Conservation (phyloP, 768 basidiomycete species). For the Russula compacta region DNA sequence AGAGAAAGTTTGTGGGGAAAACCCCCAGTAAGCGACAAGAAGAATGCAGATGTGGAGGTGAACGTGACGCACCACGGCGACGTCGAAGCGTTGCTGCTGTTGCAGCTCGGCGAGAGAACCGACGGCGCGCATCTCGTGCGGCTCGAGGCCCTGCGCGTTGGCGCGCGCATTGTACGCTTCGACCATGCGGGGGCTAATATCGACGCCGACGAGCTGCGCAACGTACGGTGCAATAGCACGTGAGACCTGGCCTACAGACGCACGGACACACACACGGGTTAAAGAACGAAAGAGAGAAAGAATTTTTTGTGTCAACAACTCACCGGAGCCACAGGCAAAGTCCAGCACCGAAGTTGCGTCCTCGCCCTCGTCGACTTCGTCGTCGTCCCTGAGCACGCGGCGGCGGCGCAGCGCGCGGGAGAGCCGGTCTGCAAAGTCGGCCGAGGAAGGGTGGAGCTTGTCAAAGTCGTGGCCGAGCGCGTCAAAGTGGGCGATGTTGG, state of each 20-base stretch:
- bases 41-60: too few relatives aligned
- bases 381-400: neutral
- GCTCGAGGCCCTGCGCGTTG: conserved; percentile 48
- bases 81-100: conserved; percentile 51
- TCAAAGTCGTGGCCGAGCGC: conserved; percentile 5
- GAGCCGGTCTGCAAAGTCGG: neutral
- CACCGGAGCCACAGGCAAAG: conserved; percentile 16
- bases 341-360: conserved; percentile 2
- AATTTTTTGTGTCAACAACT: neutral
- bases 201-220: conserved; percentile 60
- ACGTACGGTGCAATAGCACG: conserved; percentile 50
- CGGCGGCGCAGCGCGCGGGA: neutral
- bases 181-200: conserved; percentile 65
- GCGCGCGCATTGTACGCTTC: conserved; percentile 54
- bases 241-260: conserved; percentile 50
- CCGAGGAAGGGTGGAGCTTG: neutral
- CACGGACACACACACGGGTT: too few relatives aligned
- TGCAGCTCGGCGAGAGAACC: conserved; percentile 44
- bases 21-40: too few relatives aligned
- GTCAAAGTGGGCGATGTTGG: conserved; percentile 8
- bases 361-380: neutral
- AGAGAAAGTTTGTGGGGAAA: too few relatives aligned
- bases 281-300: neutral
- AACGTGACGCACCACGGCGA: conserved; percentile 47
- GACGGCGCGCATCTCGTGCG: conserved; percentile 60